Percentiles rank a stretch among this genome's conserved stretches.
Conservation (phyloP, 2,329 filamentous ascomycete genomes). For the Colletotrichum cordylinicola region DNA sequence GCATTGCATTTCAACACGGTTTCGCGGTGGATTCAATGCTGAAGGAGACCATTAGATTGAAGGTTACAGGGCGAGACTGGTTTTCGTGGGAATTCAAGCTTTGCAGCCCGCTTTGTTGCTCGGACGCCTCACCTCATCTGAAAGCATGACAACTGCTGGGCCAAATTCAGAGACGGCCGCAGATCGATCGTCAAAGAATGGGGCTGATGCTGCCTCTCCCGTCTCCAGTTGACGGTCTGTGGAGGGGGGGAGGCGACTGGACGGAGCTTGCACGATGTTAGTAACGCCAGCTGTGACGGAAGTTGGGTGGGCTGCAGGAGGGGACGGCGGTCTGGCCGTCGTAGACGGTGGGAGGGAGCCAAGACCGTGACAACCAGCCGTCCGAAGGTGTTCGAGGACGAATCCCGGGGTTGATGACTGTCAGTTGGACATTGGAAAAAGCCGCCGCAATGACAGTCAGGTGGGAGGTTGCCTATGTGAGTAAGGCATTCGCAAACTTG, state of each 20-base stretch:
- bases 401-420: background rate
- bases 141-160: background rate
- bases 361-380: conserved; percentile 10
- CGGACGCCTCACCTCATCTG: background rate
- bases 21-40: background rate
- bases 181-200: conserved; percentile 12
- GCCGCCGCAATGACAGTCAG: background rate
- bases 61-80: background rate
- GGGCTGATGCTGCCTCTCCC: conserved; percentile 1
- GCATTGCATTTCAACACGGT: background rate
- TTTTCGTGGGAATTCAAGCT: background rate
- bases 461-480: background rate
- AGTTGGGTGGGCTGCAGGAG: background rate
- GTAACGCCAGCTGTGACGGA: background rate
- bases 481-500: background rate
- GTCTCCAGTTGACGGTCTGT: background rate
- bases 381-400: background rate
- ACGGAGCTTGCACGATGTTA: background rate
- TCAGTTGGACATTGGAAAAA: background rate
- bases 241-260: background rate
- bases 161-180: conserved; percentile 1
- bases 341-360: conserved; percentile 17
- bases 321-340: background rate
- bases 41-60: background rate
- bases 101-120: background rate